Conservation (phyloP, 345 rosid genomes). For the Eucalyptus sp. region DNA sequence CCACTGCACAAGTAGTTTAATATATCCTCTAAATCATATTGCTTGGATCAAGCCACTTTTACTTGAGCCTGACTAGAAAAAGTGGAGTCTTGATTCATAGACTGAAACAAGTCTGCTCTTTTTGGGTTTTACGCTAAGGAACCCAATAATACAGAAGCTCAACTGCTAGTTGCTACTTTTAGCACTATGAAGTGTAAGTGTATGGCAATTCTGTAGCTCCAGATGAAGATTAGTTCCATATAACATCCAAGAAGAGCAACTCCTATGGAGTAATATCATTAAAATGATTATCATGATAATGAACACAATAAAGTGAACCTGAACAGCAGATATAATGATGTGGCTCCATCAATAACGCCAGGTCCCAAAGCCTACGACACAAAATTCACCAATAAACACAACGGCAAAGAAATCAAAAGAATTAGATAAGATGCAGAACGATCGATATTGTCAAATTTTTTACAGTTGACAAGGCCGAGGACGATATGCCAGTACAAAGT, state of each 20-base stretch:
- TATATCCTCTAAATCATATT: background rate
- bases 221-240: background rate
- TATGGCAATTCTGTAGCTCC: background rate
- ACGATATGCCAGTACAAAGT: background rate
- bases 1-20: background rate
- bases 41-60: background rate
- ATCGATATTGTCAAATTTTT: background rate
- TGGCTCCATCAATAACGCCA: slow-evolving; percentile 82
- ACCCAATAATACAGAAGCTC: background rate
- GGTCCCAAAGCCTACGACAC: slow-evolving; percentile 65
- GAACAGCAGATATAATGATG: slow-evolving; percentile 86
- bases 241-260: background rate
- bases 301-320: slow-evolving; percentile 27
- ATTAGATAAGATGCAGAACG: background rate
- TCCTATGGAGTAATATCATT: background rate
- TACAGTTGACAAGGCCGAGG: background rate
- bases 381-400: background rate
- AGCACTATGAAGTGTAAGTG: background rate
- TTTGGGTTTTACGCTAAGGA: background rate
- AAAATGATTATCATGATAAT: too few relatives aligned
- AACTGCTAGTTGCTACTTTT: background rate
- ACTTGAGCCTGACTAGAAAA: background rate
- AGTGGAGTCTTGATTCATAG: background rate
- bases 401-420: background rate
- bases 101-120: background rate